These are phyloP conservation scores for Ganoderma leucocontextum DNA, from an alignment of 1,284 basidiomycete genomes.

Conservation along the genomic window DNA sequence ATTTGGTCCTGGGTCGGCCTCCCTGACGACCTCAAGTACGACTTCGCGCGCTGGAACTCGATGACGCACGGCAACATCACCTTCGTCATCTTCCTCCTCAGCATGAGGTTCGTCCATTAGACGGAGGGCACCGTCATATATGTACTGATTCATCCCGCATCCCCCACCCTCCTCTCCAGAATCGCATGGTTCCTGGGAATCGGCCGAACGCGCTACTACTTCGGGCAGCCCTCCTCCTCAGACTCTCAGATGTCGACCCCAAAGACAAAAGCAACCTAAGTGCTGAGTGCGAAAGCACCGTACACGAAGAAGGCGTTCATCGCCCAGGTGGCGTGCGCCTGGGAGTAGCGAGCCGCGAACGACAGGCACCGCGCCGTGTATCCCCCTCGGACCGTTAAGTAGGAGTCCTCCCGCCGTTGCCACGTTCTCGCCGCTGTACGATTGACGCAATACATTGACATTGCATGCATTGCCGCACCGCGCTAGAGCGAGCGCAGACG, in stretches of 20 bases:
- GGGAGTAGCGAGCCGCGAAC: neutral
- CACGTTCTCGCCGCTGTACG: neutral
- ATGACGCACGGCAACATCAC: conserved; percentile 83
- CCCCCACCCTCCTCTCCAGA: conserved; percentile 42
- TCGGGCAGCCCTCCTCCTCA: conserved; percentile 22
- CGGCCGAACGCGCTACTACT: conserved; percentile 60
- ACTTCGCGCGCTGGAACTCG: conserved; percentile 65
- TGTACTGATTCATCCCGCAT: neutral
- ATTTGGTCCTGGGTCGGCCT: conserved; percentile 62
- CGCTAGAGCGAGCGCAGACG: neutral
- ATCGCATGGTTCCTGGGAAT: conserved; percentile 73
- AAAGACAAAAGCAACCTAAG: conserved; percentile 20
- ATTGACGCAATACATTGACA: neutral
- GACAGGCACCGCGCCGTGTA: conserved; percentile 3
- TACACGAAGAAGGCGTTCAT: neutral
- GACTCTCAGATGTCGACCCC: neutral
- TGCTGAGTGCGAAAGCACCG: neutral
- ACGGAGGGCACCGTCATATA: neutral
- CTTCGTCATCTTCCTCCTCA: conserved; percentile 61
- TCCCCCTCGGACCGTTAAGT: neutral
- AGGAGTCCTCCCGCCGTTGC: neutral
- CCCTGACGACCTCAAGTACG: conserved; percentile 62
- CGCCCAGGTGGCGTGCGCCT: neutral
- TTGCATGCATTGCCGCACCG: neutral
- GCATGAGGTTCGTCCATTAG: conserved; percentile 55